phyloP scores from a whole-genome alignment of 306 rosid genomes.

The Cicer pinnatifidum region DNA sequence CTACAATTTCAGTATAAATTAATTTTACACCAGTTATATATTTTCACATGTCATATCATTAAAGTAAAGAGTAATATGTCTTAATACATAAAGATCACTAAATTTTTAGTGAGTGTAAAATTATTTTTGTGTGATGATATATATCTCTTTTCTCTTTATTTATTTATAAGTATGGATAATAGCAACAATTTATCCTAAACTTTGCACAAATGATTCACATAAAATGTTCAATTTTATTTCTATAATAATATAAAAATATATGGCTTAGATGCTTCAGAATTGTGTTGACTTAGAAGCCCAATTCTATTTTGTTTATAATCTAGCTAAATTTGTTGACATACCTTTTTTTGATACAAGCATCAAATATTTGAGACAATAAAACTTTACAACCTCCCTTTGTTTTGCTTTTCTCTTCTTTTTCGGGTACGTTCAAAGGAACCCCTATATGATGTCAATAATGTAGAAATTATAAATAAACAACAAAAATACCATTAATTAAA shows the following conservation, averaged over 20 bases:
- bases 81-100: too few relatives aligned
- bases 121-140: too few relatives aligned
- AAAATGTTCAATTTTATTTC: background rate
- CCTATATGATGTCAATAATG: conserved; percentile 39
- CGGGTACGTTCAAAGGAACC: conserved; percentile 48
- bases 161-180: background rate
- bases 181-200: background rate
- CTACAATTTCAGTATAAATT: too few relatives aligned
- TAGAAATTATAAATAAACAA: conserved; percentile 6
- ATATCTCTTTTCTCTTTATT: too few relatives aligned
- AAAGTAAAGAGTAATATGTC: too few relatives aligned
- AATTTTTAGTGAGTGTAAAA: too few relatives aligned
- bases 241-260: background rate
- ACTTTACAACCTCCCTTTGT: conserved; percentile 26
- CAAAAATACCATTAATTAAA: conserved; percentile 21
- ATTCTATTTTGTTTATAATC: too few relatives aligned
- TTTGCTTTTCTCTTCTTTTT: background rate
- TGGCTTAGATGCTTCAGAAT: background rate
- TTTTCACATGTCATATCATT: too few relatives aligned
- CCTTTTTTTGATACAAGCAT: too few relatives aligned
- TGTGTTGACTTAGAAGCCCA: background rate
- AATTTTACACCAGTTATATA: too few relatives aligned
- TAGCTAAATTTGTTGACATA: too few relatives aligned
- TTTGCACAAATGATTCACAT: background rate
- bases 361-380: too few relatives aligned